A percentile compares a stretch with the other conserved stretches of the same genome.
These are phyloP conservation scores for Brachypodium distachyon DNA, from an alignment of 202 grass and related monocot species.

Conservation along the genomic window DNA sequence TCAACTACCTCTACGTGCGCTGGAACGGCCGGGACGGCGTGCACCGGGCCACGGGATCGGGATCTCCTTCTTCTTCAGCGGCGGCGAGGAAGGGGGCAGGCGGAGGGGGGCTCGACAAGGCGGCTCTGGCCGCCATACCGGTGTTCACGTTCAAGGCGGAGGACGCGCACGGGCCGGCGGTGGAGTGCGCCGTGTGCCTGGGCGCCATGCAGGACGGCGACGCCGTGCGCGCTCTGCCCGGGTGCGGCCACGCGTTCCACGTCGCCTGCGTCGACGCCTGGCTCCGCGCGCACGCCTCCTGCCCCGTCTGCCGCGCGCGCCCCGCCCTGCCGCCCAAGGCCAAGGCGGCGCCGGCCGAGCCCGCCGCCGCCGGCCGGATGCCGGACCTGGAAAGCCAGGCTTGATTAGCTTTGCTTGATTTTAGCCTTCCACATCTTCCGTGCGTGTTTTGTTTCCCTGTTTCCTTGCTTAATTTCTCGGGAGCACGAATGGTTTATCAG, in stretches of 20 bases:
- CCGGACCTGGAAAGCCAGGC: conserved; percentile 30
- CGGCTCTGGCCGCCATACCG: conserved; percentile 46
- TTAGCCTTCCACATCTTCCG: too few relatives aligned
- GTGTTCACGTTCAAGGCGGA: conserved; percentile 34
- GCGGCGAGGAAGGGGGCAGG: background rate
- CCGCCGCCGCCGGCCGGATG: background rate
- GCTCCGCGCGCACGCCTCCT: conserved; percentile 49
- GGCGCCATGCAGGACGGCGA: conserved; percentile 71
- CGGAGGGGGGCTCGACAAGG: conserved; percentile 19
- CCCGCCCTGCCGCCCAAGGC: conserved; percentile 15
- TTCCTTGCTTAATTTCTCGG: background rate
- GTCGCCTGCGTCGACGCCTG: conserved; percentile 58
- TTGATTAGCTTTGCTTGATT: too few relatives aligned
- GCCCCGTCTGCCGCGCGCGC: conserved; percentile 71
- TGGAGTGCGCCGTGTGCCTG: conserved; percentile 77
- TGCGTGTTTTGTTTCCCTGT: too few relatives aligned
- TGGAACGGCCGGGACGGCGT: conserved; percentile 51
- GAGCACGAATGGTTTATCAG: background rate
- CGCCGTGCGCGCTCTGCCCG: conserved; percentile 57
- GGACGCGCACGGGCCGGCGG: background rate
- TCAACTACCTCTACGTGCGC: conserved; percentile 54
- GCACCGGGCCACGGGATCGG: conserved; percentile 9
- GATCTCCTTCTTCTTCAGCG: too few relatives aligned
- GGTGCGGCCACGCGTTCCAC: conserved; percentile 72
- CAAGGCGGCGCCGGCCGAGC: background rate